Conservation (phyloP, 768 basidiomycete species). For the Psilocybe cubensis region DNA sequence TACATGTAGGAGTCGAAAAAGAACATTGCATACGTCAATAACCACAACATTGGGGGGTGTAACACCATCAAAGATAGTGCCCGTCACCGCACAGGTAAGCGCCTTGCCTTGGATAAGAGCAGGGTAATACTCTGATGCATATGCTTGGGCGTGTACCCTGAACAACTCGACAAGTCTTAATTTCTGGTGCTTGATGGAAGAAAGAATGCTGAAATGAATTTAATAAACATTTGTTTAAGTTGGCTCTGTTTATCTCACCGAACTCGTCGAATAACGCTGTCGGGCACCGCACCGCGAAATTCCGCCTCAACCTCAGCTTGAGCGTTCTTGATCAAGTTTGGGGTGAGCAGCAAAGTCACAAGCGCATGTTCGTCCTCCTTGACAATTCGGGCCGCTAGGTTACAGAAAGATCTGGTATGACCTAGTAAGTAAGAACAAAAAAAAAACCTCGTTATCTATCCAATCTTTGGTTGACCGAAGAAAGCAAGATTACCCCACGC, state of each 20-base stretch:
- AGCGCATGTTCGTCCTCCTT: constrained; percentile 10
- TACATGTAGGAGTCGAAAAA: too few relatives aligned
- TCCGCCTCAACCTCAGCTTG: constrained; percentile 6
- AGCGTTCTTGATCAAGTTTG: constrained; percentile 6
- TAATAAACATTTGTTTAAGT: neutral
- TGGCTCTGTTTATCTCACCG: neutral
- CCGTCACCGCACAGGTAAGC: constrained; percentile 14
- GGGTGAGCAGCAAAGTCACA: constrained; percentile 7
- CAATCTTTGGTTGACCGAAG: neutral
- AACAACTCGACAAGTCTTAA: neutral
- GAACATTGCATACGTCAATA: constrained; percentile 7
- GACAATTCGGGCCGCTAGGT: constrained; percentile 9
- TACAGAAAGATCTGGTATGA: constrained; percentile 9
- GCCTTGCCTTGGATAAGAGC: constrained; percentile 8
- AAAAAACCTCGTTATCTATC: neutral
- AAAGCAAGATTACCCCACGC: neutral
- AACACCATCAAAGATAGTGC: constrained; percentile 5
- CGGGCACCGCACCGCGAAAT: neutral
- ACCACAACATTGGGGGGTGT: constrained; percentile 12
- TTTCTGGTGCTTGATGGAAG: neutral
- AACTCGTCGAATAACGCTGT: neutral
- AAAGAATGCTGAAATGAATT: neutral
- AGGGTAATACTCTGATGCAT: neutral
- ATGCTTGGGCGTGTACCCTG: neutral
- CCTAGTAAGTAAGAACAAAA: neutral